Conservation (phyloP, 108 stramenopile species). For the Skeletonema menzelii region DNA sequence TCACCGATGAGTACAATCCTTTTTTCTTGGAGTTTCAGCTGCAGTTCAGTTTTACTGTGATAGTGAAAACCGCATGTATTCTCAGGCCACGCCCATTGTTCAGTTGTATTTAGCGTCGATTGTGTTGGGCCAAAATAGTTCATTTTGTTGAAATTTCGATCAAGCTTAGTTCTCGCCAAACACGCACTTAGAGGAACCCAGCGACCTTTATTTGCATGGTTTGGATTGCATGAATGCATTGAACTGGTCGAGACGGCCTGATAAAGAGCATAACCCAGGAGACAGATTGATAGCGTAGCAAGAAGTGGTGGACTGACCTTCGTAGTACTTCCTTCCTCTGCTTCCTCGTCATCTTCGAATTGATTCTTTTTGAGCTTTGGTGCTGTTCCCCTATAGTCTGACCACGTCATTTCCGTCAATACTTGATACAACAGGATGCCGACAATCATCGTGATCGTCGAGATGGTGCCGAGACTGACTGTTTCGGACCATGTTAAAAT, state of each 20-base stretch:
- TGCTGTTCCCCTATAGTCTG: slow-evolving; percentile 5
- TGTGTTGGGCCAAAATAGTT: slow-evolving; percentile 23
- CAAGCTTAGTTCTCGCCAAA: background rate
- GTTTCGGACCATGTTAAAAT: slow-evolving; percentile 15
- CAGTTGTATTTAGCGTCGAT: background rate
- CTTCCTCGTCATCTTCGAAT: background rate
- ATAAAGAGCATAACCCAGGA: slow-evolving; percentile 20
- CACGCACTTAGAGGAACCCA: slow-evolving; percentile 47
- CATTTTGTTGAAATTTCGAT: background rate
- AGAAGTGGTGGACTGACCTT: slow-evolving; percentile 43
- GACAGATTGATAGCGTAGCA: slow-evolving; percentile 30
- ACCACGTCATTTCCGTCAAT: slow-evolving; percentile 43
- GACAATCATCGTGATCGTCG: slow-evolving; percentile 19
- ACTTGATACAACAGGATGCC: slow-evolving; percentile 39
- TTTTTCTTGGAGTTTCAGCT: slow-evolving; percentile 16
- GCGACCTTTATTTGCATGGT: slow-evolving; percentile 34
- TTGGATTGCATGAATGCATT: background rate
- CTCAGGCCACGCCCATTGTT: slow-evolving; percentile 47
- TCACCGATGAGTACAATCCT: slow-evolving; percentile 52
- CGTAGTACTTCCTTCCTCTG: slow-evolving; percentile 16
- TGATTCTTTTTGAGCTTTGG: background rate
- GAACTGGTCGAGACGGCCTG: background rate
- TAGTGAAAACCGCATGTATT: slow-evolving; percentile 34
- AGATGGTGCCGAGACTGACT: slow-evolving; percentile 15
- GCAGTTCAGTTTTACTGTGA: slow-evolving; percentile 17